Evolutionary conservation across 441 rosid genomes (phyloP), one percentile per base, ranked within the genome.

Genomic region (Euphorbia schlechtendalii): DNA sequence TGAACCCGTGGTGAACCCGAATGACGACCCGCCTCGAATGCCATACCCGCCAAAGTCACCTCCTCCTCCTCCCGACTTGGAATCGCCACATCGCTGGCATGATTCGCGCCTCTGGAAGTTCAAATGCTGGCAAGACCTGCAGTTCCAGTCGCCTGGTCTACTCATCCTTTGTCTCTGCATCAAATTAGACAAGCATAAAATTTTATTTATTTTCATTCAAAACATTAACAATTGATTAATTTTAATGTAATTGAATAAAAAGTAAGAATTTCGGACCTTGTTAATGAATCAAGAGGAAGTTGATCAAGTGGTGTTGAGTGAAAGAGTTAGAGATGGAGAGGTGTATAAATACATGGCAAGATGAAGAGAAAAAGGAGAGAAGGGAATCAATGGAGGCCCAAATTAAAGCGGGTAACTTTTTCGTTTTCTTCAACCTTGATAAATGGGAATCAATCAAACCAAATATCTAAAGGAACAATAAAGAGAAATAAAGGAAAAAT

Each of bases 101-200:
- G 91, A 81, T 63, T 90, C 96, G 21, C 98, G 77, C 73, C 96
- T 76, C 65, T 93, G 97, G 83, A 93, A 93, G 80, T 93, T 93
- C 57, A 90, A 81, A 85, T 93, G 91, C 69, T 77, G 85, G 83
- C 98, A 93, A 24, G 90, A 82, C 70, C 88, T 81, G 79, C 98
- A 93, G 81, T 86, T 93, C 98, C 98, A 90, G 62, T 93, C 98
- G 75, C 98, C 98, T 22, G 97, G 90, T 77, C 98, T 79, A 61
- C 82, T 93, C 96, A 86, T 92, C 45, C n/a, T 82, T 52, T 62
- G 63, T 69, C 18, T 22, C 11, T 25, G 68, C 69, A 62, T 55
- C 40, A 32, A 32, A 32, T 32, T 32, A 32, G 34, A n/a, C n/a
- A n/a, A n/a, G n/a, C n/a, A n/a, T n/a, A n/a, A n/a, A n/a, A n/a